phyloP scores from a whole-genome alignment of 2,329 filamentous ascomycete genomes.

The Diaporthe helianthi region DNA sequence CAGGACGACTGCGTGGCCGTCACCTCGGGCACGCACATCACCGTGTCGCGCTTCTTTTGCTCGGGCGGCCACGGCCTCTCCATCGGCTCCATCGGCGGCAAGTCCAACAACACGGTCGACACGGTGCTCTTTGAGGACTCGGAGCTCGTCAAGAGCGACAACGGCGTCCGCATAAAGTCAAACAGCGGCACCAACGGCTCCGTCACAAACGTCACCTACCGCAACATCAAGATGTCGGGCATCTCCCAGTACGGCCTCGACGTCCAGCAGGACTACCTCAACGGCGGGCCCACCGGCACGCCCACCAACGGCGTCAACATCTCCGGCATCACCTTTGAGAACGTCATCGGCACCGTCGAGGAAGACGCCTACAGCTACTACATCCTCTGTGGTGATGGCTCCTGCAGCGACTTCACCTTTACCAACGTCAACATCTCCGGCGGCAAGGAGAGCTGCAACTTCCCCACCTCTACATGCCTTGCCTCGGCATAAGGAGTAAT shows the following conservation, averaged over 20 bases:
- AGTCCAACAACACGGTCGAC: conserved; percentile 59
- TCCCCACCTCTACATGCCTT: conserved; percentile 29
- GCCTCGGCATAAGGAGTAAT: background rate
- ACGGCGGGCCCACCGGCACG: conserved; percentile 53
- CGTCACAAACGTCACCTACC: conserved; percentile 48
- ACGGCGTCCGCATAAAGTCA: conserved; percentile 60
- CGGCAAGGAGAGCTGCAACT: conserved; percentile 45
- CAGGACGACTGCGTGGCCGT: conserved; percentile 68
- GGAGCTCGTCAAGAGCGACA: conserved; percentile 59
- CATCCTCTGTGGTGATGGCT: conserved; percentile 60
- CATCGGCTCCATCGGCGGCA: conserved; percentile 54
- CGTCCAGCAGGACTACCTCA: conserved; percentile 54
- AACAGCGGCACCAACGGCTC: conserved; percentile 53
- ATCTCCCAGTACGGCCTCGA: conserved; percentile 46
- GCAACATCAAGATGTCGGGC: conserved; percentile 37
- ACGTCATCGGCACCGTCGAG: conserved; percentile 52
- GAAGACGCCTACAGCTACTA: conserved; percentile 51
- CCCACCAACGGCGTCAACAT: conserved; percentile 61
- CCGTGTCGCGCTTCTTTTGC: conserved; percentile 53
- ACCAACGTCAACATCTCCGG: conserved; percentile 56
- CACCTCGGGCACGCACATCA: conserved; percentile 60
- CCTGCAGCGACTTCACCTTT: conserved; percentile 62
- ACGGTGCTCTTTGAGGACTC: conserved; percentile 57
- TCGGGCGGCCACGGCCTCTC: conserved; percentile 53
- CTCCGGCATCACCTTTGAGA: conserved; percentile 53